Conservation (phyloP, 1,284 basidiomycete genomes). For the Chalciporus sp. region DNA sequence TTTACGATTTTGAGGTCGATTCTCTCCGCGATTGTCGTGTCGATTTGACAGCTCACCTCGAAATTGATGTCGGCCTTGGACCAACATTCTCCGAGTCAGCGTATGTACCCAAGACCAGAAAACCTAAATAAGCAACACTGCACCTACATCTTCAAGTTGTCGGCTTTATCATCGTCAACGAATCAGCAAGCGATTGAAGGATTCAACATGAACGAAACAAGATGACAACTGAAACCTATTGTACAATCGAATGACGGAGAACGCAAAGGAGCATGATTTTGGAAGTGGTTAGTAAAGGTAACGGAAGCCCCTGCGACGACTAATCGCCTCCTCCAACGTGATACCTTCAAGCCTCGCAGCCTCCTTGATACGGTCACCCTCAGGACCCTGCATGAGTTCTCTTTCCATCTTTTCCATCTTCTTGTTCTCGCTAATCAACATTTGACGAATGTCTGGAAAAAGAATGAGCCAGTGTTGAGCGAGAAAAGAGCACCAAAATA, state of each 20-base stretch:
- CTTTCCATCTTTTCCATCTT: conserved; percentile 48
- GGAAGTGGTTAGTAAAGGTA: conserved; percentile 35
- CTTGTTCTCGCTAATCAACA: conserved; percentile 47
- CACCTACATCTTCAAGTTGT: too few species aligned
- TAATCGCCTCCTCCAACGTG: conserved; percentile 52
- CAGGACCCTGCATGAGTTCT: conserved; percentile 41
- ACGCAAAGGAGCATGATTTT: neutral
- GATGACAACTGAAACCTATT: neutral
- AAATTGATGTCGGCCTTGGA: too few species aligned
- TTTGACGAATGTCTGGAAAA: conserved; percentile 45
- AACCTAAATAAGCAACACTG: too few species aligned
- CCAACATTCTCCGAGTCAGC: too few species aligned
- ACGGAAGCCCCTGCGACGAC: conserved; percentile 49
- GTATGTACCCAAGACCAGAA: too few species aligned
- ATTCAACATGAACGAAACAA: too few species aligned
- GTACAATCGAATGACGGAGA: neutral
- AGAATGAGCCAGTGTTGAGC: neutral
- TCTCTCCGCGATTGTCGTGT: too few species aligned
- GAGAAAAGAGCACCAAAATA: neutral
- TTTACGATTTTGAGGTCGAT: too few species aligned
- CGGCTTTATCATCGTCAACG: too few species aligned
- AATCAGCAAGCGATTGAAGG: too few species aligned
- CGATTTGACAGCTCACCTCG: too few species aligned
- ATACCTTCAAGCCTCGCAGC: conserved; percentile 53
- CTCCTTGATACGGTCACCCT: conserved; percentile 47